phyloP scores from a whole-genome alignment of 2,329 filamentous ascomycete genomes.

The Plectosphaerella sp. region DNA sequence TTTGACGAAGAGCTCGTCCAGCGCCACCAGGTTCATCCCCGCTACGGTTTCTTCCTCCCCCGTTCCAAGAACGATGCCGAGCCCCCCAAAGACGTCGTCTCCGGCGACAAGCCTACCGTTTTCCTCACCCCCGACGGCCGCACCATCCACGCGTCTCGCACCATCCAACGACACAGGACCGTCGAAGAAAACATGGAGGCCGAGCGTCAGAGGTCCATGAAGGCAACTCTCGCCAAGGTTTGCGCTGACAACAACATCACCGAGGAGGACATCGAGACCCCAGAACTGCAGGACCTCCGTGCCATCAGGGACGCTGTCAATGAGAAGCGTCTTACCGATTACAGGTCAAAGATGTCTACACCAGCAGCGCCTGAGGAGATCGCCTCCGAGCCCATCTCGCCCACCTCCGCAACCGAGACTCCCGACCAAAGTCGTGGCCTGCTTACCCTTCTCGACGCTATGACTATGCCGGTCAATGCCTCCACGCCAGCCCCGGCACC shows the following conservation, averaged over 20 bases:
- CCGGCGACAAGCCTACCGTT: slow-evolving; percentile 43
- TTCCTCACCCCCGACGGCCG: slow-evolving; percentile 43
- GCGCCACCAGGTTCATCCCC: slow-evolving; percentile 47
- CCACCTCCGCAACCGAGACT: too few relatives aligned
- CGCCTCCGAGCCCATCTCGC: too few relatives aligned
- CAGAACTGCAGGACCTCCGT: slow-evolving; percentile 26
- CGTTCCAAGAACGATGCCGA: slow-evolving; percentile 41
- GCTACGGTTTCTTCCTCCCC: slow-evolving; percentile 47
- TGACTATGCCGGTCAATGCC: not conserved
- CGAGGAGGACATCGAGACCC: slow-evolving; percentile 26
- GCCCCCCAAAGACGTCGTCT: slow-evolving; percentile 31
- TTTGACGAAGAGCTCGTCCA: slow-evolving; percentile 46
- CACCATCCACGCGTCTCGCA: slow-evolving; percentile 44
- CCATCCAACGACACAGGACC: slow-evolving; percentile 26
- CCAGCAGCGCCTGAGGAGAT: too few relatives aligned
- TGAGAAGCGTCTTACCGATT: not conserved
- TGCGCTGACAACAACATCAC: slow-evolving; percentile 16
- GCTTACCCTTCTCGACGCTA: not conserved
- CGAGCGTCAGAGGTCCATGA: not conserved
- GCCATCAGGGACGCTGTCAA: slow-evolving; percentile 11
- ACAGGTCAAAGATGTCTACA: too few relatives aligned
- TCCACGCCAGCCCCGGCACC: not conserved
- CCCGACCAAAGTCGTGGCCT: not conserved
- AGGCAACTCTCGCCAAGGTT: not conserved
- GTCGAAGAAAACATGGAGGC: slow-evolving; percentile 17